Evolutionary conservation across 805 yeast species (phyloP), one percentile per base, ranked within the genome.

Genomic region (Kluyveromyces aestuarii): DNA sequence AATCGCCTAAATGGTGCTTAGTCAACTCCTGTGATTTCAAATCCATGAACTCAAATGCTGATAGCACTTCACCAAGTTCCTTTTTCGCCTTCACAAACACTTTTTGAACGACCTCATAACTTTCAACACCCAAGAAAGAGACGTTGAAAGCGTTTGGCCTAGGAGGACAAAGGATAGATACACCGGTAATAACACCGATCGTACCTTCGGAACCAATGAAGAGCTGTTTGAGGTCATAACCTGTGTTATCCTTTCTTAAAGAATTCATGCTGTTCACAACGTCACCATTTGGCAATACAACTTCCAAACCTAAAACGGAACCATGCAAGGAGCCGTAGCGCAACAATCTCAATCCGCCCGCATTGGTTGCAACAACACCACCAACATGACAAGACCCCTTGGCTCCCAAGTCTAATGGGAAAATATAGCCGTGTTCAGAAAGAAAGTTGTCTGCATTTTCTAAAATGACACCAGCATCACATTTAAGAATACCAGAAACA

Each of bases 351-450:
- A 90, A 75, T 1, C 98, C 98, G 61, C 98, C 98, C 6, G 98
- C 98, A 64, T 91, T 91, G 17, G 96, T 88, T 17, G 96, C 96
- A 41, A 88, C 91, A 47, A 82, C 86, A 55, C 97, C 98, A 56
- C 97, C 97, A 52, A 91, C 82, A 57, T 87, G 96, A 64, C 97
- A 91, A 1, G 96, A 87, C 13, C 98, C 98, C 70, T 90, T 90
- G 37, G 98, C 97, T 50, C 98, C 98, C 52, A 90, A 71, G 64
- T 90, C 98, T 46, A 90, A 72, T 27, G 98, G 98, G 75, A 89
- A 90, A 48, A 90, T 86, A 68, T 84, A 84, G 2, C 93, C 96
- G n/a, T 79, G 70, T 49, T 87, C 93, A 16, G 84, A 81, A 48
- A 90, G 69, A 59, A 62, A 87, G 48, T 74, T 74, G 68, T 90